Conservation (phyloP, 169 alveolate genomes). For the Eimeria acervulina region DNA sequence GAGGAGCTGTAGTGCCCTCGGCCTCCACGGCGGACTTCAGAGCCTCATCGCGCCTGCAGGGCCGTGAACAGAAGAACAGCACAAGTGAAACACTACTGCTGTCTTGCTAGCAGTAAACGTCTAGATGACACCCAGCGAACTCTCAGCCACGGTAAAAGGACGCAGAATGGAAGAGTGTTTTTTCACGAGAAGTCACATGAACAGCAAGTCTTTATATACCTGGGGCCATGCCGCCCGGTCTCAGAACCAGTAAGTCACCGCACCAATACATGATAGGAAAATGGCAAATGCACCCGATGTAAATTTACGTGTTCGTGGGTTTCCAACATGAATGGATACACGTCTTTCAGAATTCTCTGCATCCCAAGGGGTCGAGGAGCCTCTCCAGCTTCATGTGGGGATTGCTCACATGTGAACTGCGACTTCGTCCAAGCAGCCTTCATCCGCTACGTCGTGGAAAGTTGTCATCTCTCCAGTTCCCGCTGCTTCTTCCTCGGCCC, state of each 20-base stretch:
- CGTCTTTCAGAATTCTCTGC: background rate
- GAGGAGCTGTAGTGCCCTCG: background rate
- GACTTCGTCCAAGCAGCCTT: conserved; percentile 72
- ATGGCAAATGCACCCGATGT: background rate
- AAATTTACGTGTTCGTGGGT: background rate
- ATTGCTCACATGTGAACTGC: conserved; percentile 62
- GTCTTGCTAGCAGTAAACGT: background rate
- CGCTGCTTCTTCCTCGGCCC: conserved; percentile 32
- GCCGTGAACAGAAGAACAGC: background rate
- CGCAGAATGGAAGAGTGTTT: background rate
- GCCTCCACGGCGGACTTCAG: conserved; percentile 55
- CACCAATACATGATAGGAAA: background rate
- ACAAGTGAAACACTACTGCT: background rate
- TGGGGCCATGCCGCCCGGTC: background rate
- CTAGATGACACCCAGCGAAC: background rate
- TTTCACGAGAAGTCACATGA: background rate
- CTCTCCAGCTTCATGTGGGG: background rate
- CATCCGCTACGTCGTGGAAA: conserved; percentile 71
- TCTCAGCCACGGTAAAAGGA: no score
- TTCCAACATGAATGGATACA: background rate
- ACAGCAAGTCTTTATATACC: background rate
- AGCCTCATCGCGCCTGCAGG: conserved; percentile 73
- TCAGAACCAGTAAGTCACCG: background rate
- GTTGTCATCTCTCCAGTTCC: conserved; percentile 73
- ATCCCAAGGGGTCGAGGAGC: background rate